Percentiles rank a stretch among this genome's conserved stretches.
phyloP scores from a whole-genome alignment of 2,329 filamentous ascomycete genomes.

The Dactylonectria macrodidyma region DNA sequence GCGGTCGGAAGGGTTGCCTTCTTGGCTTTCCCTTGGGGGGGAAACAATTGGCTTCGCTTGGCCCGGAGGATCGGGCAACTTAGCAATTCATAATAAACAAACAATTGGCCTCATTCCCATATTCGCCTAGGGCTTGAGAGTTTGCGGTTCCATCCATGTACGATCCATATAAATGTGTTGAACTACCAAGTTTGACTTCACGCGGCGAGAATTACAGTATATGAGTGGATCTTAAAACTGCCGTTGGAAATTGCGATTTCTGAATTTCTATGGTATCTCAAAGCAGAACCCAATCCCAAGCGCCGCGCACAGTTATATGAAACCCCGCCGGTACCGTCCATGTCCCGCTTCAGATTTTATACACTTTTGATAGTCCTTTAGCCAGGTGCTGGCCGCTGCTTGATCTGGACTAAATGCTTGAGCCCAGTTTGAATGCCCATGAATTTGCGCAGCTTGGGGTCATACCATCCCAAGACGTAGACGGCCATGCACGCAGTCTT shows the following conservation, averaged over 20 bases:
- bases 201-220: background rate
- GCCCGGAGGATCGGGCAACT: background rate
- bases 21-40: background rate
- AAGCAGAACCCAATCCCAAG: constrained; percentile 43
- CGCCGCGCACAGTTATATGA: constrained; percentile 46
- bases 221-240: background rate
- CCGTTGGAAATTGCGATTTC: constrained; percentile 37
- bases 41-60: background rate
- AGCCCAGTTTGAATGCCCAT: constrained; percentile 59
- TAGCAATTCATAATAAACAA: constrained; percentile 4
- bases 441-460: constrained; percentile 67
- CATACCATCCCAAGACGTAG: constrained; percentile 68
- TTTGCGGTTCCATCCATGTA: too few relatives aligned
- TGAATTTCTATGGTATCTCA: constrained; percentile 49
- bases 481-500: constrained; percentile 63
- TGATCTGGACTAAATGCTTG: constrained; percentile 60
- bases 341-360: constrained; percentile 6
- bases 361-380: constrained; percentile 27
- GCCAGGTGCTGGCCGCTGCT: constrained; percentile 54
- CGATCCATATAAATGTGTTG: too few relatives aligned
- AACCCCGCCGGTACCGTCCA: constrained; percentile 24
- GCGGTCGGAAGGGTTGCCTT: background rate
- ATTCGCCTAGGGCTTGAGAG: background rate
- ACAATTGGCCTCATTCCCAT: background rate
- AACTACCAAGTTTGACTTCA: too few relatives aligned